A percentile compares a stretch with the other conserved stretches of the same genome.
These are phyloP conservation scores for Saksenaea vasiformis DNA, from an alignment of 371 early-diverging fungal genomes.

Conservation along the genomic window DNA sequence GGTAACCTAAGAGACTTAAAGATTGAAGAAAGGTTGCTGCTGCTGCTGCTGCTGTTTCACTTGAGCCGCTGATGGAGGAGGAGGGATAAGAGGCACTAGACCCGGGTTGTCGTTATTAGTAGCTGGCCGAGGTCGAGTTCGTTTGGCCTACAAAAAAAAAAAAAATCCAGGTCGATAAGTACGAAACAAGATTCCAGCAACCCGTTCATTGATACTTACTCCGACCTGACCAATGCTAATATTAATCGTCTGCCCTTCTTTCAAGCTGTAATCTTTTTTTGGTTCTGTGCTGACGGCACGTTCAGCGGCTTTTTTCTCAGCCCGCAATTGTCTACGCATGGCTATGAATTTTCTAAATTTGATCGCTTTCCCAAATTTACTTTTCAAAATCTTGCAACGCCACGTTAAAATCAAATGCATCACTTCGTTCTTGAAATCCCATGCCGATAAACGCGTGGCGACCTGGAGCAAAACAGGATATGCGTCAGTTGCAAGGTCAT, in stretches of 20 bases:
- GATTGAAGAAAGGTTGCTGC: neutral
- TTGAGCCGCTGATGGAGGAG: constrained; percentile 58
- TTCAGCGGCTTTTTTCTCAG: constrained; percentile 53
- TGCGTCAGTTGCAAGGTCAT: neutral
- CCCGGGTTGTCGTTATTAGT: constrained; percentile 17
- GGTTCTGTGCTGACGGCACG: constrained; percentile 55
- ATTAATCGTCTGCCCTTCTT: constrained; percentile 85
- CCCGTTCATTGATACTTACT: constrained; percentile 23
- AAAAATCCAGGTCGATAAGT: neutral
- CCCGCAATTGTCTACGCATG: constrained; percentile 56
- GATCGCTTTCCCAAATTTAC: constrained; percentile 30
- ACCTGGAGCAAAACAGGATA: constrained; percentile 29
- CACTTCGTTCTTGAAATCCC: constrained; percentile 86
- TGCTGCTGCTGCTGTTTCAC: constrained; percentile 46
- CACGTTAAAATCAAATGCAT: constrained; percentile 94
- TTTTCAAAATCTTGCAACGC: constrained; percentile 83
- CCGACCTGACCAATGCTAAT: constrained; percentile 74
- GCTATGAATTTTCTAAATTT: neutral
- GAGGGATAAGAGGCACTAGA: constrained; percentile 47
- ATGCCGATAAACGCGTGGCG: constrained; percentile 88
- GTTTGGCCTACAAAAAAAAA: constrained; percentile 24
- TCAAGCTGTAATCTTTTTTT: constrained; percentile 78
- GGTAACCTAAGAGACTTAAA: neutral
- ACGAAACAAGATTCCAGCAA: neutral
- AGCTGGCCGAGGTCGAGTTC: constrained; percentile 30